Evolutionary conservation across 139 green algal genomes (phyloP), one percentile per base, ranked within the genome.

Genomic region (Coelastrella sp.): DNA sequence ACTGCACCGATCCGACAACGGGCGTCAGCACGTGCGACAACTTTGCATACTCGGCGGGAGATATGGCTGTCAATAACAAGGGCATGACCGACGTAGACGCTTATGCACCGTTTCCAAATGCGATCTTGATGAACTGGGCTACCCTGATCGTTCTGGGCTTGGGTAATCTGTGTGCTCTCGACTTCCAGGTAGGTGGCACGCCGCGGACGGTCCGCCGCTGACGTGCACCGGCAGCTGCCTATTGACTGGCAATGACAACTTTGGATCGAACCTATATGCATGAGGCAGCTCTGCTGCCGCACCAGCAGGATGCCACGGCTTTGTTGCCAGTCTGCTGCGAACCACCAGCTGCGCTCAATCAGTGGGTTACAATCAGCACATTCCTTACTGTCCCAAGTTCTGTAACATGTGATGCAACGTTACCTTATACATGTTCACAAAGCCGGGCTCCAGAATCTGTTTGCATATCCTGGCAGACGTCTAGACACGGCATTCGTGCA

Each of bases 111-210:
- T 92, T 94, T 59, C 92, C 89, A 5, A 92, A 93, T 74, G 91
- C 91, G 59, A 92, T 93, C n/a, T 65, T 93, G 5, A 90, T 90
- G 71, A 90, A 90, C 58, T 90, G 85, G 92, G 91, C 91, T 19
- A 92, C 91, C 7, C 91, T 95, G 68, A 80, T 95, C 56, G 82
- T 88, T 61, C 77, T 95, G 32, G 71, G 88, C 22, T 71, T 95
- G 13, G 92, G 92, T 66, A 95, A 95, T 80, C 76, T 95, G 11
- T 91, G 87, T 59, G 92, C 91, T 10, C 85, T 95, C 4, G 92
- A 95, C 85, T 95, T 93, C 88, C 90, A 92, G 79, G 76, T 88
- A 54, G 32, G 32, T 47, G 32, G 32, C 32, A 47, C 32, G 32
- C 32, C 32, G 32, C 32, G 32, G 32, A 47, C 0, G 87, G 3